Percentiles rank a stretch among this genome's conserved stretches.
These are phyloP conservation scores for Carpinus viminea DNA, from an alignment of 306 rosid genomes.

Conservation along the genomic window DNA sequence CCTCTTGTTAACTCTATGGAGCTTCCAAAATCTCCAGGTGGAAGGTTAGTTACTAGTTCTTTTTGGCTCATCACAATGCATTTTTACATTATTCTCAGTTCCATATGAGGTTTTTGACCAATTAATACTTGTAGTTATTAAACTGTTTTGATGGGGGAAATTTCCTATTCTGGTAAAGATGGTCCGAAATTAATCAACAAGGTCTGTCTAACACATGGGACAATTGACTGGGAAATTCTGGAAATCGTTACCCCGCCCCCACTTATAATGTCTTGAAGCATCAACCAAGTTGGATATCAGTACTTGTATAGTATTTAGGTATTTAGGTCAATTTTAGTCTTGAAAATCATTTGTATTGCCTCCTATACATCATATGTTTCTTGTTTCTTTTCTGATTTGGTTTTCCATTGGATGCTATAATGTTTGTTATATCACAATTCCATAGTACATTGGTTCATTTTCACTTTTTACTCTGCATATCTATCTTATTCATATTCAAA, in stretches of 20 bases:
- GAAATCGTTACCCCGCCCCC: neutral
- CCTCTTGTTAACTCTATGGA: conserved; percentile 53
- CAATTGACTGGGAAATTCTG: neutral
- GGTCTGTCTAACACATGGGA: neutral
- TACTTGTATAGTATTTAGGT: neutral
- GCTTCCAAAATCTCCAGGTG: conserved; percentile 92
- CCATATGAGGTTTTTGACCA: neutral
- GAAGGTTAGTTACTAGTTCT: conserved; percentile 51
- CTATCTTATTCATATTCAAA: conserved; percentile 8
- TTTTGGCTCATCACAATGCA: neutral
- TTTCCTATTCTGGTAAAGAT: neutral
- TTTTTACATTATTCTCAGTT: neutral
- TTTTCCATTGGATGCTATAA: neutral
- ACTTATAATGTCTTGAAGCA: neutral
- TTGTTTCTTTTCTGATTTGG: neutral
- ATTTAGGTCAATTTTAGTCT: no score
- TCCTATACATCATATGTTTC: neutral
- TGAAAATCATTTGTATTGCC: neutral
- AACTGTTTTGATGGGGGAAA: neutral
- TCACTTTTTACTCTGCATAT: neutral
- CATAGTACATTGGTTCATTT: neutral
- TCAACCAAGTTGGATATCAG: neutral
- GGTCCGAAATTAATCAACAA: neutral
- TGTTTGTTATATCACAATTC: neutral
- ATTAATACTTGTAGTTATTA: neutral